A percentile compares a stretch with the other conserved stretches of the same genome.
phyloP scores from a whole-genome alignment of 1,284 basidiomycete genomes.

The Tranzscheliella williamsii region DNA sequence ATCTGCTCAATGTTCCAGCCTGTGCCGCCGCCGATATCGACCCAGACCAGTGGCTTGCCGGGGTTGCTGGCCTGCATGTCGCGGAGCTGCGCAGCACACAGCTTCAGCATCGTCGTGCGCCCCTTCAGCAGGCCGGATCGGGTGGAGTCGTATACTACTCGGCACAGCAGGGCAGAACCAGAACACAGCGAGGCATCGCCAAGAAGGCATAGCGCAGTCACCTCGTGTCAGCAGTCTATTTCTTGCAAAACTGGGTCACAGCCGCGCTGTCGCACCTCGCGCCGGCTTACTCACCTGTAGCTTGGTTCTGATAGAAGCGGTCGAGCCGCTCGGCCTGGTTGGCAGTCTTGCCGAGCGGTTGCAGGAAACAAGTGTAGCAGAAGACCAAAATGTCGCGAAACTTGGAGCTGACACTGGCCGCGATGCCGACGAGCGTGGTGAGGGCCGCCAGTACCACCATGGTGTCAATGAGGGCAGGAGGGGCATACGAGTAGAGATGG shows the following conservation, averaged over 20 bases:
- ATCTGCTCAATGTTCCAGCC: slow-evolving; percentile 82
- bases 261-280: no score
- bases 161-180: not conserved
- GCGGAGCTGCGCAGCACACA: slow-evolving; percentile 72
- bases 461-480: slow-evolving; percentile 19
- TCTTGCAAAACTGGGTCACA: no score
- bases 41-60: slow-evolving; percentile 71
- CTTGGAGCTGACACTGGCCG: slow-evolving; percentile 34
- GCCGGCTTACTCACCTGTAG: slow-evolving; percentile 43
- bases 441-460: slow-evolving; percentile 12
- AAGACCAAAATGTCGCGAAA: slow-evolving; percentile 48
- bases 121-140: slow-evolving; percentile 57
- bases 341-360: slow-evolving; percentile 56
- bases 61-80: slow-evolving; percentile 63
- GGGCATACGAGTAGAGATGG: slow-evolving; percentile 21
- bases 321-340: slow-evolving; percentile 59
- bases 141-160: slow-evolving; percentile 57
- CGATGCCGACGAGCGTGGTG: slow-evolving; percentile 19
- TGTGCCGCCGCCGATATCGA: slow-evolving; percentile 81
- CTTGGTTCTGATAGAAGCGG: slow-evolving; percentile 58
- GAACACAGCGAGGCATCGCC: no score
- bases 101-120: slow-evolving; percentile 61
- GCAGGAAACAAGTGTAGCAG: slow-evolving; percentile 59
- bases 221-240: no score
- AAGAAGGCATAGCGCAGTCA: no score